Conservation (phyloP, 305 asterid species). For the Fraxinus sp. region DNA sequence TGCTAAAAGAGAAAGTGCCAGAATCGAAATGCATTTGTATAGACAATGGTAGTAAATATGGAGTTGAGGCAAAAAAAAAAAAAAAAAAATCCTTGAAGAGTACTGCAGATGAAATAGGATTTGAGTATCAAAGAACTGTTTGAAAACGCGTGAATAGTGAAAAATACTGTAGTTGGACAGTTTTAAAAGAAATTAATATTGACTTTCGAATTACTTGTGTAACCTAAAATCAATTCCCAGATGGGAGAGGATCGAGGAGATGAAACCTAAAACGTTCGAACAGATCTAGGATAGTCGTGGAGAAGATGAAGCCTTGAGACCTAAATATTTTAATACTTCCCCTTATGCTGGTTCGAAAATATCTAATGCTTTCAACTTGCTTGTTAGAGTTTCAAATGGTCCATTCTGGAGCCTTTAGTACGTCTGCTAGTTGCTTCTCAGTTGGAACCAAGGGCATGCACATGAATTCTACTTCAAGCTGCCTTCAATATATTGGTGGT, state of each 20-base stretch:
- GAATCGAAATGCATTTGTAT: neutral
- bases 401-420: neutral
- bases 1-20: neutral
- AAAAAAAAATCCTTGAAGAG: neutral
- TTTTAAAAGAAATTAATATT: neutral
- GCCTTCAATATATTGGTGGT: neutral
- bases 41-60: neutral
- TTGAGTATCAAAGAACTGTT: neutral
- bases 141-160: neutral
- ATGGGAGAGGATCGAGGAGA: neutral
- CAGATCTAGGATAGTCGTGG: neutral
- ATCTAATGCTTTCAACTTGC: neutral
- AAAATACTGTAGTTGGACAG: neutral
- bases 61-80: neutral
- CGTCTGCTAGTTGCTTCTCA: neutral
- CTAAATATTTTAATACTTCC: too few relatives aligned
- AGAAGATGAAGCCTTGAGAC: neutral
- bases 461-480: neutral
- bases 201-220: neutral
- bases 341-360: neutral
- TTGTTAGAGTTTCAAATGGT: neutral
- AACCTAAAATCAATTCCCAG: neutral
- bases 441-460: neutral
- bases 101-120: neutral
- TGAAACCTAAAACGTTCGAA: neutral